Percentiles rank a stretch among this genome's conserved stretches.
Evolutionary conservation across 2,329 filamentous ascomycete species (phyloP).

Genomic region (Colletotrichum kahawae): DNA sequence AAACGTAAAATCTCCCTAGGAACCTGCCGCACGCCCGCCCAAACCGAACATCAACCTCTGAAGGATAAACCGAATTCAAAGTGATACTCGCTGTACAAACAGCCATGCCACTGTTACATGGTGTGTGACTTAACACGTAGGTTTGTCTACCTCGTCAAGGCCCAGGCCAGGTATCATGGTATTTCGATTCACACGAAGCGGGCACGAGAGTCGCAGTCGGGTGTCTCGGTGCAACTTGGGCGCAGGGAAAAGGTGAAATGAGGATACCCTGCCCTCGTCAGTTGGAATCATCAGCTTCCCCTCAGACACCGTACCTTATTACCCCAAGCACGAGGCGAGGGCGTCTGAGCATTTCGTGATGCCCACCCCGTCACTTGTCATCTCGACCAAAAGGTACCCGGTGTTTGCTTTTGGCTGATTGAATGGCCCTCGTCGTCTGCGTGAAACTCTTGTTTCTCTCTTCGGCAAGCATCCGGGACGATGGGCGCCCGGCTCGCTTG

Average conservation of each 20-base stretch:
- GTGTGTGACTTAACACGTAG: neutral
- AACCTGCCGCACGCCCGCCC: neutral
- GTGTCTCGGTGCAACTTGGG: conserved; percentile 14
- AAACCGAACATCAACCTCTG: neutral
- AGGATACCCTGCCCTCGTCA: neutral
- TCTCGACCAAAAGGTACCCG: neutral
- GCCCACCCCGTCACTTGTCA: neutral
- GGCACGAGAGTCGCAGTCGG: conserved; percentile 8
- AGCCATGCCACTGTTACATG: conserved; percentile 5
- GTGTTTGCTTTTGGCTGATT: neutral
- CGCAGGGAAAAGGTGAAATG: neutral
- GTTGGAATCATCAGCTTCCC: neutral
- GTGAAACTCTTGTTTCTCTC: neutral
- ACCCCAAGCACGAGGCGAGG: neutral
- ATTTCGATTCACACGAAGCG: neutral
- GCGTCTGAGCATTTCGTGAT: neutral
- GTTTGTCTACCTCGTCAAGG: neutral
- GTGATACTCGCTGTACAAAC: neutral
- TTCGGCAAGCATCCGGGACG: conserved; percentile 2
- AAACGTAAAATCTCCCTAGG: conserved; percentile 6
- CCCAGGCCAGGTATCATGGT: neutral
- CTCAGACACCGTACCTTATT: neutral
- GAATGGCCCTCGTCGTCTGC: neutral
- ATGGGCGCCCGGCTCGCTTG: neutral
- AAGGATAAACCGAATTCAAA: neutral